Evolutionary conservation across 805 yeast species (phyloP).

Genomic region (Metschnikowia picachoensis): DNA sequence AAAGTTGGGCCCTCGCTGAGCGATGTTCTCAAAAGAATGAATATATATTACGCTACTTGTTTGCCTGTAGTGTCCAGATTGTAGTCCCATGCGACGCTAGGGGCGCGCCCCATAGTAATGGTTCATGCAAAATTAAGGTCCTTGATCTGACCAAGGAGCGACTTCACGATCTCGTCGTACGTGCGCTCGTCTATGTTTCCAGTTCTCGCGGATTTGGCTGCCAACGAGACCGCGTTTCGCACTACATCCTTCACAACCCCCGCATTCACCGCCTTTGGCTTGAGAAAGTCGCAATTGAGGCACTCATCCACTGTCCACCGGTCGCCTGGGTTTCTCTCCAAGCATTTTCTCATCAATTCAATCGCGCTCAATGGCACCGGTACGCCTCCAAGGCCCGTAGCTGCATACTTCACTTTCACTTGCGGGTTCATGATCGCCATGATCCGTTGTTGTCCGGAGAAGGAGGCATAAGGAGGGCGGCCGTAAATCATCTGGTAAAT

Average conservation of each 20-base stretch:
- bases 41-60: background rate
- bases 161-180: constrained; percentile 41
- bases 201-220: constrained; percentile 41
- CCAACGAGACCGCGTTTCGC: constrained; percentile 73
- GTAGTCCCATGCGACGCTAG: too few relatives aligned
- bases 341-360: constrained; percentile 68
- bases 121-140: constrained; percentile 32
- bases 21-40: background rate
- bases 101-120: background rate
- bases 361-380: constrained; percentile 67
- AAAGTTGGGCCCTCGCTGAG: constrained; percentile 87
- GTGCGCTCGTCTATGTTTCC: constrained; percentile 37
- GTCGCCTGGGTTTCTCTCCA: constrained; percentile 63
- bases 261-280: constrained; percentile 70
- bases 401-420: constrained; percentile 64
- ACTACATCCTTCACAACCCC: constrained; percentile 66
- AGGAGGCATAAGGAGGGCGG: constrained; percentile 81
- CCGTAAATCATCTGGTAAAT: constrained; percentile 95
- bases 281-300: constrained; percentile 59
- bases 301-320: constrained; percentile 65
- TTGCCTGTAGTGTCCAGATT: too few relatives aligned
- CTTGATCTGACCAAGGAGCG: constrained; percentile 53
- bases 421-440: constrained; percentile 85
- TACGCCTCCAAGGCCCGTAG: constrained; percentile 54
- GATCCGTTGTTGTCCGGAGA: constrained; percentile 70